phyloP scores from a whole-genome alignment of 306 rosid genomes.

The Vigna hirtella region DNA sequence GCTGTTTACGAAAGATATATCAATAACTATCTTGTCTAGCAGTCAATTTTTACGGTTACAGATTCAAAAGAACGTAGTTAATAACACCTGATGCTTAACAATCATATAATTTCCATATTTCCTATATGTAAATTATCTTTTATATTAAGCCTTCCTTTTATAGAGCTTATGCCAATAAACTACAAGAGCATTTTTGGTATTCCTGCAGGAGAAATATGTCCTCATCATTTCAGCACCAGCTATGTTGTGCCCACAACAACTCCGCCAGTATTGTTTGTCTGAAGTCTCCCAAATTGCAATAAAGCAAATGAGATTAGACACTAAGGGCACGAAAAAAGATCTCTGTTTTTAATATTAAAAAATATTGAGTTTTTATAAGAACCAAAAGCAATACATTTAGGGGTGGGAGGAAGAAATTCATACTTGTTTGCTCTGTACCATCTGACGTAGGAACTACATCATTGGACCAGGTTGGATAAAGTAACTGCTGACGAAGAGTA shows the following conservation, averaged over 20 bases:
- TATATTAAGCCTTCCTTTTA: constrained; percentile 9
- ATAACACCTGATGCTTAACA: not conserved
- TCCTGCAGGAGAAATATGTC: not conserved
- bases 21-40: not conserved
- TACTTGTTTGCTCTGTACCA: constrained; percentile 54
- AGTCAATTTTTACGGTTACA: constrained; percentile 11
- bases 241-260: constrained; percentile 3
- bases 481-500: constrained; percentile 87
- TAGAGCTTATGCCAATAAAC: not conserved
- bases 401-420: constrained; percentile 37
- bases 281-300: constrained; percentile 18
- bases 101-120: constrained; percentile 4
- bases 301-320: constrained; percentile 10
- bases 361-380: not conserved
- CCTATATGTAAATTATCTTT: constrained; percentile 1
- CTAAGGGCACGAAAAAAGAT: not conserved
- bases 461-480: constrained; percentile 90
- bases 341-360: not conserved
- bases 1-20: not conserved
- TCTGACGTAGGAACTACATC: constrained; percentile 55
- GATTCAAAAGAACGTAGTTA: constrained; percentile 1
- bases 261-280: not conserved
- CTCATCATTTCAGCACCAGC: constrained; percentile 14
- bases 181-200: not conserved
- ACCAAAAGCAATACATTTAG: not conserved